Base-by-base conservation (phyloP, 257 asterid genomes). In the Nyctanthes arbortristis region DNA sequence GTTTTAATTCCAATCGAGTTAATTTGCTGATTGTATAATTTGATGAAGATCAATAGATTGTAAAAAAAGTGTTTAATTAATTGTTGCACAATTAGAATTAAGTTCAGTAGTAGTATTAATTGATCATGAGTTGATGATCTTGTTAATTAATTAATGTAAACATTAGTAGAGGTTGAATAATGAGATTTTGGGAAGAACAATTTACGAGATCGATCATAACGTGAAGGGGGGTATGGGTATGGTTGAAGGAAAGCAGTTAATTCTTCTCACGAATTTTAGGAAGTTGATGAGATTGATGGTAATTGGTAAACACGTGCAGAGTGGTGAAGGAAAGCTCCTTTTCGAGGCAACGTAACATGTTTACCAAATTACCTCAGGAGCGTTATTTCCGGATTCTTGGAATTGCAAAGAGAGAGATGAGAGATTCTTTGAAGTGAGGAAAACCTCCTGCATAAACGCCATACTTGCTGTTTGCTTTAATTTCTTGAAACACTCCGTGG, bases 271-370 rank as follows among this genome's bases (percentile, higher is more conserved):
- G 65, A 58, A 14, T 32, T 65, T 37, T 58, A 45, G 30, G 30
- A n/a, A n/a, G n/a, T n/a, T n/a, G 47, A 59, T 63, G 18, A 52
- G 64, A 49, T 63, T n/a, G n/a, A n/a, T n/a, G n/a, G n/a, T n/a
- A n/a, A 61, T 35, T 79, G 67, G 72, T 34, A 35, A 24, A 61
- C 89, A 84, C 86, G 84, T 84, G 89, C 79, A 80, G 20, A 73
- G 80, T 67, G 39, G 68, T 74, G 77, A 76, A 63, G 13, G 34
- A 20, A 68, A 74, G 79, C 68, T 76, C 79, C 3, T 84, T 84
- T 68, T 76, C 82, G 77, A 80, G 88, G 82, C 79, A 80, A 68
- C 68, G 75, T 72, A 62, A 30, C 74, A 62, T 61, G 47, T 56
- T 64, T 56, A 73, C 67, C 58, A 67, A 65, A 68, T 80, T 67